Base-by-base conservation (phyloP, 1,284 basidiomycete genomes). In the Ustilago curta region DNA sequence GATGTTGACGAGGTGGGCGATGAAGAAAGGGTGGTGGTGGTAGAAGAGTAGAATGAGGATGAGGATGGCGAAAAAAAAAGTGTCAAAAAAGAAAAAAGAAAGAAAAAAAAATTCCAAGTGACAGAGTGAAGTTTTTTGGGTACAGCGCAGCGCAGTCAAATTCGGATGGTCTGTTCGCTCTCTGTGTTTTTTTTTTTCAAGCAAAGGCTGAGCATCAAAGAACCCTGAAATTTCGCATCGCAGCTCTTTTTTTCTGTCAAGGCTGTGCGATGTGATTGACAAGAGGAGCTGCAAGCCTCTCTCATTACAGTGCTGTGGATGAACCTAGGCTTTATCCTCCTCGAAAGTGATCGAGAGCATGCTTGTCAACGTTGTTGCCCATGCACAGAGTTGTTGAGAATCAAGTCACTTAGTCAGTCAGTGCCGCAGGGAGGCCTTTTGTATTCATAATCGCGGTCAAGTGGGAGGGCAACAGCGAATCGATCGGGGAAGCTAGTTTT, bases 91-190 rank as follows among this genome's bases (percentile, higher is more conserved):
- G 44, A 35, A 31, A 44, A 39, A 37, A 49, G 59, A 54, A 47
- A 14, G n/a, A 14, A 29, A 18, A 35, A 57, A 52, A 60, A 48
- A 59, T 49, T 40, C 48, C 51, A 50, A 49, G 14, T 27, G 35
- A 37, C 31, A 32, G 31, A 40, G 32, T 9, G 31, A 42, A 42
- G 49, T n/a, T 37, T 37, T 45, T 47, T 8, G 37, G 53, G 64
- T 57, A 61, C 64, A 67, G 58, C 58, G 47, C 25, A 67, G 59
- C 53, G 49, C 65, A 51, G 48, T 21, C 8, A 5, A 7, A 12
- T 14, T 14, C 16, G 8, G 49, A 43, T 42, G 48, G 48, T 44
- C 57, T 51, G 39, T 51, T 59, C 48, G 47, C 44, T 39, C 27
- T 25, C 35, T 35, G 6, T 31, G 6, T 31, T 31, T 31, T 31